Conservation (phyloP, 345 rosid genomes). For the Eucalyptus pumila region DNA sequence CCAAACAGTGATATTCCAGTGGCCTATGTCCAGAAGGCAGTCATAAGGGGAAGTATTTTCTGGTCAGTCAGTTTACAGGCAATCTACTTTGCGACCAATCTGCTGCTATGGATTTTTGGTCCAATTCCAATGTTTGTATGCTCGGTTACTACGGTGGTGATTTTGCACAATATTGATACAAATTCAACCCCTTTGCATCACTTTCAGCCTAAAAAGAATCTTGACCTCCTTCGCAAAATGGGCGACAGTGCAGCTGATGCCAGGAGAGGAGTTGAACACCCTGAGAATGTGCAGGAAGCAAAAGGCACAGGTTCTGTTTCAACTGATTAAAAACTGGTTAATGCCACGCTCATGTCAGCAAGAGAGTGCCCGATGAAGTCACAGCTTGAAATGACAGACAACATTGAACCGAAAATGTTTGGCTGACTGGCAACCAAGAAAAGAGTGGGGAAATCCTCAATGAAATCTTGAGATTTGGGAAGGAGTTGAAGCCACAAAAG, state of each 20-base stretch:
- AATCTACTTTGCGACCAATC: constrained; percentile 3
- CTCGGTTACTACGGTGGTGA: background rate
- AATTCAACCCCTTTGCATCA: background rate
- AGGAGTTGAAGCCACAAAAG: background rate
- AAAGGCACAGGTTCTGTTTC: background rate
- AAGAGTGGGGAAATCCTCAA: background rate
- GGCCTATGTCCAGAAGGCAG: constrained; percentile 1
- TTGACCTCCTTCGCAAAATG: background rate
- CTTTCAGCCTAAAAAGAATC: background rate
- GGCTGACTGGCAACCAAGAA: background rate
- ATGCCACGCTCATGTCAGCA: background rate
- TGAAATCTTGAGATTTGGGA: background rate
- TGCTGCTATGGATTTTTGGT: constrained; percentile 11
- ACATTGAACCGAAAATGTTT: background rate
- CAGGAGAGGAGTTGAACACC: background rate
- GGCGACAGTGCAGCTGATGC: background rate
- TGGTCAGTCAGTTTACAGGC: constrained; percentile 1
- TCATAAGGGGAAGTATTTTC: background rate
- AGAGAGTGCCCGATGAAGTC: background rate
- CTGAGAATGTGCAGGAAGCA: background rate
- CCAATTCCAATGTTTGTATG: constrained; percentile 11
- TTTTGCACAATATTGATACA: constrained; percentile 2
- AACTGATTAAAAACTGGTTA: no score
- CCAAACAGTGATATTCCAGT: background rate
- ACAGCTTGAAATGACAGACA: background rate